Conservation (phyloP, 169 alveolate genomes). For the Cyclospora cayetanensis region DNA sequence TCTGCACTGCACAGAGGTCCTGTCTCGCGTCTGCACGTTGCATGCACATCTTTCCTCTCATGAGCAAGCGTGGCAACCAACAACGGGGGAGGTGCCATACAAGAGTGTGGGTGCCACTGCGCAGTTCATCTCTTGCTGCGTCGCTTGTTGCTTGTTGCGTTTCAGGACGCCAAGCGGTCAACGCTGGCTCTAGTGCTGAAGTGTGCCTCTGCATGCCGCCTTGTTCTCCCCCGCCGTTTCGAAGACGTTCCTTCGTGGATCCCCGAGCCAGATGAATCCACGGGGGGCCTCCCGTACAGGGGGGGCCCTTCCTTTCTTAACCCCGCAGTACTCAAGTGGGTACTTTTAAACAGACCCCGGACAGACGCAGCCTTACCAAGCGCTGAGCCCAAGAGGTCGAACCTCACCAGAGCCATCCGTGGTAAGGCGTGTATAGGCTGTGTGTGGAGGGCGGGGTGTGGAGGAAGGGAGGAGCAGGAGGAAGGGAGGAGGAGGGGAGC, state of each 20-base stretch:
- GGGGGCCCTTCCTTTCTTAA: neutral
- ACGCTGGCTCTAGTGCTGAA: conserved; percentile 26
- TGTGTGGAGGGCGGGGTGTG: neutral
- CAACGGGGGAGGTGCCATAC: too few species aligned
- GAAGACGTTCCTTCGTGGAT: conserved; percentile 17
- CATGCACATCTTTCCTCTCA: too few species aligned
- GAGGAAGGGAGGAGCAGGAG: neutral
- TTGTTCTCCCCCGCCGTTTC: conserved; percentile 56
- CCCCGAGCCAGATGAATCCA: conserved; percentile 50
- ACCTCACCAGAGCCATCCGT: neutral
- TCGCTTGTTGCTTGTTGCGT: neutral
- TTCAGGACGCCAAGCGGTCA: conserved; percentile 7
- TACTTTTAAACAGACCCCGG: neutral
- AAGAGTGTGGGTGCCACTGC: too few species aligned
- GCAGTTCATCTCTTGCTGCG: neutral
- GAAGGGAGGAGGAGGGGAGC: neutral
- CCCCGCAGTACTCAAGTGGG: neutral
- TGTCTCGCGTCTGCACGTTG: too few species aligned
- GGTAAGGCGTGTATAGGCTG: neutral
- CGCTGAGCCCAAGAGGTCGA: neutral
- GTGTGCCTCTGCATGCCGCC: conserved; percentile 42
- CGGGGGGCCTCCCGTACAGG: conserved; percentile 55
- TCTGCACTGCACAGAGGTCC: too few species aligned
- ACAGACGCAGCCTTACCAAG: neutral
- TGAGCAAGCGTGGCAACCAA: too few species aligned